phyloP scores from a whole-genome alignment of 2,329 filamentous ascomycete genomes.

The Sclerotiophoma versabilis region DNA sequence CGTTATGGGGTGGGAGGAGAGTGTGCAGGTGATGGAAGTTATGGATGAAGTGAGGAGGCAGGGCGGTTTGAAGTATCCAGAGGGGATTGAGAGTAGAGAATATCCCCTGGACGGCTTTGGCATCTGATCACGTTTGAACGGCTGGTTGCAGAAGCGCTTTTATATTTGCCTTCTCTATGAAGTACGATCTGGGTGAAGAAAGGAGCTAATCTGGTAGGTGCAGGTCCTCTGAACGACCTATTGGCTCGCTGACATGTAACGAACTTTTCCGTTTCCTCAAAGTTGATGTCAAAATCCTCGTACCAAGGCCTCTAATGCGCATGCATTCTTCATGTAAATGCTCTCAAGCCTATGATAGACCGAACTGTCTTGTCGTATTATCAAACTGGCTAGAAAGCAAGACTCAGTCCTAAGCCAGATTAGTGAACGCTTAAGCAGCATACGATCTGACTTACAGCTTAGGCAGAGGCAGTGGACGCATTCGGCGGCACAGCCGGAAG shows the following conservation, averaged over 20 bases:
- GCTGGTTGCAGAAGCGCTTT: not conserved
- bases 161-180: not conserved
- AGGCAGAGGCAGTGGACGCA: not conserved
- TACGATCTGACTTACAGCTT: too few species aligned
- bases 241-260: not conserved
- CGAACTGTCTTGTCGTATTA: too few species aligned
- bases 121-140: constrained; percentile 12
- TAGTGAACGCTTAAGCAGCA: too few species aligned
- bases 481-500: not conserved
- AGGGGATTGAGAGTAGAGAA: constrained; percentile 64
- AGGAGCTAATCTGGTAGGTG: not conserved
- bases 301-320: too few species aligned
- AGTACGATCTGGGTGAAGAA: not conserved
- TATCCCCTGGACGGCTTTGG: constrained; percentile 30
- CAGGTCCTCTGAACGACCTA: not conserved
- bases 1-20: constrained; percentile 70
- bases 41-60: constrained; percentile 73
- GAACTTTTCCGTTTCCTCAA: not conserved
- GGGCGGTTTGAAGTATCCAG: constrained; percentile 66
- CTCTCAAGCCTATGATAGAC: too few species aligned
- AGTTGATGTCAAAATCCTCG: not conserved
- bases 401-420: too few species aligned
- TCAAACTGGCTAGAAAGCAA: too few species aligned
- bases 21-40: constrained; percentile 79
- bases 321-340: too few species aligned